phyloP scores from a whole-genome alignment of 176 grass and related monocot genomes.

The Lolium multiflorum region DNA sequence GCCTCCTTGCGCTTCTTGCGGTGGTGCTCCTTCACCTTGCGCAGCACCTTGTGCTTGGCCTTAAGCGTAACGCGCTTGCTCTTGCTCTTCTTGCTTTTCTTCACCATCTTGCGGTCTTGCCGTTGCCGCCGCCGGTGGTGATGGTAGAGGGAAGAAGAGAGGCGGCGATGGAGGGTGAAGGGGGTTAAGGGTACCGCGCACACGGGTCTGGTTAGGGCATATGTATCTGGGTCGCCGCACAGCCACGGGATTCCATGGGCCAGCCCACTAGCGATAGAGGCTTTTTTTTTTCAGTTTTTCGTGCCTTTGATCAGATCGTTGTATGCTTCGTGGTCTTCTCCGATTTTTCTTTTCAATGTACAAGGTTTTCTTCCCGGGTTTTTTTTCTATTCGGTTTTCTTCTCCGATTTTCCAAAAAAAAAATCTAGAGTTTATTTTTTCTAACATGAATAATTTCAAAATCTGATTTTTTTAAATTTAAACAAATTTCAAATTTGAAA shows the following conservation, averaged over 20 bases:
- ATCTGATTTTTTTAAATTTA: too few species aligned
- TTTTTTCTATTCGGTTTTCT: too few species aligned
- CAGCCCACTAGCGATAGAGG: too few species aligned
- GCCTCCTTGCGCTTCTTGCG: constrained; percentile 95
- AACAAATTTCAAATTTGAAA: too few species aligned
- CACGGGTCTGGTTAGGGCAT: not conserved
- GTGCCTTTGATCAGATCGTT: too few species aligned
- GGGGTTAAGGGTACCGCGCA: not conserved
- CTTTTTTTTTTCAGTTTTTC: too few species aligned
- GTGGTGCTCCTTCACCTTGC: constrained; percentile 96
- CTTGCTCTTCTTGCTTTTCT: constrained; percentile 99
- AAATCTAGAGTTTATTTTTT: too few species aligned
- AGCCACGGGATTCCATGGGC: not conserved
- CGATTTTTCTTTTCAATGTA: too few species aligned
- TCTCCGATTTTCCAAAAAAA: too few species aligned
- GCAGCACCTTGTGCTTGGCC: constrained; percentile 93
- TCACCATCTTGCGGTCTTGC: constrained; percentile 72
- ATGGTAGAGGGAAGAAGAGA: not conserved
- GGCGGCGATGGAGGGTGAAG: not conserved
- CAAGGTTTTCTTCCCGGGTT: too few species aligned
- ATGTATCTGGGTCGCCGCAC: not conserved
- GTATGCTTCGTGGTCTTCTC: too few species aligned
- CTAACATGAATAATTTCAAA: too few species aligned
- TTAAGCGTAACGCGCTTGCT: constrained; percentile 82
- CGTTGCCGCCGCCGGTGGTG: not conserved